Evolutionary conservation across 202 grass and related monocot genomes (phyloP).

Genomic region (Setaria italica): DNA sequence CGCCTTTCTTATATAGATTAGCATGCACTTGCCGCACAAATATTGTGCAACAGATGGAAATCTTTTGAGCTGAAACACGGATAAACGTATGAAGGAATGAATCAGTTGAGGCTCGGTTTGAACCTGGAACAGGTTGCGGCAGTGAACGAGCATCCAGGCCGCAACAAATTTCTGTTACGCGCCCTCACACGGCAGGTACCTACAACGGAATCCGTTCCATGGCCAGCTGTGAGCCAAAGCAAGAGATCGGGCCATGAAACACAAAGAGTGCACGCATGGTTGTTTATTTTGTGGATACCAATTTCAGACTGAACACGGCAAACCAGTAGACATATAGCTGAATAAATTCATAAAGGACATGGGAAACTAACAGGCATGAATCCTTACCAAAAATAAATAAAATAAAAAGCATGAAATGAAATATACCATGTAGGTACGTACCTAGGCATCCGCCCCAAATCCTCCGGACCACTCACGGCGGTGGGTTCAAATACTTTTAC

Average conservation of each 20-base stretch:
- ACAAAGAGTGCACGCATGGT: neutral
- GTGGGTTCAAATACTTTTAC: no score
- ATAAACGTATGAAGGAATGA: neutral
- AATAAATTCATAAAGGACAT: neutral
- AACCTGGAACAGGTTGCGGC: conserved; percentile 26
- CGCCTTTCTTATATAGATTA: no score
- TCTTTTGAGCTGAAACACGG: neutral
- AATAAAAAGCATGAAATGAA: no score
- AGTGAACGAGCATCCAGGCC: neutral
- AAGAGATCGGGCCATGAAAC: neutral
- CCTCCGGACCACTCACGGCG: no score
- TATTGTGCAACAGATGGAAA: neutral
- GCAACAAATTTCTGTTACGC: conserved; percentile 35
- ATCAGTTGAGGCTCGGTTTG: neutral
- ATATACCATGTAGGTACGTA: no score
- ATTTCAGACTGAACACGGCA: neutral
- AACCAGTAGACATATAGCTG: no score
- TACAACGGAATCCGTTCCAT: conserved; percentile 25
- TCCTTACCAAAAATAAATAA: no score
- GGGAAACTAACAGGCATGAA: neutral
- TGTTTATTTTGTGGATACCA: neutral
- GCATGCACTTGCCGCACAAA: neutral
- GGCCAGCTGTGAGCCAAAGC: neutral
- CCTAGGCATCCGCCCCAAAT: no score
- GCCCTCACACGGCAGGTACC: conserved; percentile 9